These are phyloP conservation scores for Pontederia paniculata DNA, from an alignment of 176 grass and related monocot species.

Conservation along the genomic window DNA sequence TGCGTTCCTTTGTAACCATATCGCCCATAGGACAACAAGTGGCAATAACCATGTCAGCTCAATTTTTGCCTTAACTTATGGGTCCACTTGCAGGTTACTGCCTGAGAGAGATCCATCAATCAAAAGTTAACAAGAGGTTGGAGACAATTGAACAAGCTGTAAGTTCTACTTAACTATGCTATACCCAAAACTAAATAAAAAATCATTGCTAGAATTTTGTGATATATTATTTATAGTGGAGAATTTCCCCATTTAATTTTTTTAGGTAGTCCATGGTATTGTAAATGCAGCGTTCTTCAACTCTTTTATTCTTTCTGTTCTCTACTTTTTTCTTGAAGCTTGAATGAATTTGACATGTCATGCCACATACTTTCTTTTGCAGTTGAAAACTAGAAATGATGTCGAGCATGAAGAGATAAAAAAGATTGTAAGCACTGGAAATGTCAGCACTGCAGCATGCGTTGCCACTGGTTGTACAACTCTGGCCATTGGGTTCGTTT, in stretches of 20 bases:
- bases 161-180: constrained; percentile 26
- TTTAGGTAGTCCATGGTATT: background rate
- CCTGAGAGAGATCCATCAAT: constrained; percentile 56
- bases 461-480: constrained; percentile 62
- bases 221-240: too few species aligned
- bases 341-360: background rate
- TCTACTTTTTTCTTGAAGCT: background rate
- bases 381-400: constrained; percentile 63
- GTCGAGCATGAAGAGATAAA: constrained; percentile 76
- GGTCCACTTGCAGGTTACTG: constrained; percentile 46
- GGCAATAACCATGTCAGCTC: background rate
- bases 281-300: background rate
- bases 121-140: constrained; percentile 67
- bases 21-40: too few species aligned
- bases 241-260: too few species aligned
- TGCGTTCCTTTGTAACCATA: too few species aligned
- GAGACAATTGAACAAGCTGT: constrained; percentile 71
- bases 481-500: constrained; percentile 58
- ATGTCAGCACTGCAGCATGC: constrained; percentile 48
- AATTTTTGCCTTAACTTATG: background rate
- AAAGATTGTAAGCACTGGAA: constrained; percentile 62
- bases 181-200: too few species aligned
- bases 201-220: too few species aligned
- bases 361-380: constrained; percentile 1
- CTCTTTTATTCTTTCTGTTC: background rate